Base-by-base conservation (phyloP, 2,329 filamentous ascomycete genomes). In the Alternaria novae-zelandiae region DNA sequence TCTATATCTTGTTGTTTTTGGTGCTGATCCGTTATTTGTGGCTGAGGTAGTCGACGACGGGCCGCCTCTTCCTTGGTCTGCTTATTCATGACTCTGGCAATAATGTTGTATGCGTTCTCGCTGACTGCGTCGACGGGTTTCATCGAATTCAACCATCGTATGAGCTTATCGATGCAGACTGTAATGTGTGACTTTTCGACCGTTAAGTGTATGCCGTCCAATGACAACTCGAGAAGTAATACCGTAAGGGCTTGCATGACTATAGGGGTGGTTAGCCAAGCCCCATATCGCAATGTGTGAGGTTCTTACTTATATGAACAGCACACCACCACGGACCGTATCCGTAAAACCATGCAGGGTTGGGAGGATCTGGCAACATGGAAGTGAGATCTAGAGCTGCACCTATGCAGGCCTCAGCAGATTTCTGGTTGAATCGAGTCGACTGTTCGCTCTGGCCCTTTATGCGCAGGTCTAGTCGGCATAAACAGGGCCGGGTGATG, bases 231-330 rank as follows among this genome's bases (percentile, higher is more conserved):
- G 11, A 79, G 70, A 51, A 82, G 71, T 12, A 82, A 65, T 12
- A 82, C 70, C 2, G 76, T 73, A 2, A 76, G 68, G 2, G 79
- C 77, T 66, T 82, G 80, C 72, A 82, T 79, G 8, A 83, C 66
- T 67, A n/a, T 4, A 21, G 12, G 12, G 53, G 17, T 15, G 11
- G 23, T 68, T 51, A 66, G 59, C 5, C 8, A 41, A 2, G 4
- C 13, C 10, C 5, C 11, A 36, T 30, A 17, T 17, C 30, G n/a
- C 12, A n/a, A 15, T 21, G 25, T 41, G 10, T n/a, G 12, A 17
- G 11, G 9, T 21, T 21, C 61, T 43, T 56, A 67, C 66, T 65
- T n/a, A 66, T 70, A 50, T 76, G 73, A 15, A 82, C 67, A 13
- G 78, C 63, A 46, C 66, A 77, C 80, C 80, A 82, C 81, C 80